Percentiles rank a stretch among this genome's conserved stretches.
Evolutionary conservation across 768 basidiomycete species (phyloP).

Genomic region (Phylloporus arenicola): DNA sequence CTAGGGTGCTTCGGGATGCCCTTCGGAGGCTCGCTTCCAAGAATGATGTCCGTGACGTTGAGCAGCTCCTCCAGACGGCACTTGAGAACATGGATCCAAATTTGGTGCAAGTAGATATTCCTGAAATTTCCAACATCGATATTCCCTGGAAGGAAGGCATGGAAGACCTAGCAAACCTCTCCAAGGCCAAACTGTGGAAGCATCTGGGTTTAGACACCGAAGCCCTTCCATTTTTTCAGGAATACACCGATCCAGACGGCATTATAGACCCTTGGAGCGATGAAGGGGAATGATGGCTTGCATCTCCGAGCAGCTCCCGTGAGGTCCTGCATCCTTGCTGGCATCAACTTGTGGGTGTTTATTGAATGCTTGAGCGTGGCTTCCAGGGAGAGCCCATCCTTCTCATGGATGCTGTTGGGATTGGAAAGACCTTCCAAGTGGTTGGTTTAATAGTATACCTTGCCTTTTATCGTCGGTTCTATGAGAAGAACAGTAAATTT

Average conservation of each 20-base stretch:
- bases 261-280: conserved; percentile 2
- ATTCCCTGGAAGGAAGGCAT: neutral
- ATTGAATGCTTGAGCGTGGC: conserved; percentile 7
- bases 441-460: conserved; percentile 13
- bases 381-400: conserved; percentile 7
- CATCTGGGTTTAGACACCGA: neutral
- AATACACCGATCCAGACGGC: neutral
- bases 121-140: neutral
- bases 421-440: conserved; percentile 22
- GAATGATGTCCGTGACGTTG: neutral
- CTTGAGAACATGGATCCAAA: neutral
- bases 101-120: neutral
- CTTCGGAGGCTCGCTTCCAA: neutral
- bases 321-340: conserved; percentile 3
- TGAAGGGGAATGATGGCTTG: conserved; percentile 10
- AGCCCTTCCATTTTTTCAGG: conserved; percentile 1
- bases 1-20: neutral
- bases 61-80: neutral
- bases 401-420: conserved; percentile 22
- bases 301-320: neutral
- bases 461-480: conserved; percentile 1
- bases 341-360: conserved; percentile 20
- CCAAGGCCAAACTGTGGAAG: neutral
- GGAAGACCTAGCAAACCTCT: neutral
- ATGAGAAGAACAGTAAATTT: neutral